phyloP scores from a whole-genome alignment of 73 alveolate genomes.

The Blepharisma japonicum region DNA sequence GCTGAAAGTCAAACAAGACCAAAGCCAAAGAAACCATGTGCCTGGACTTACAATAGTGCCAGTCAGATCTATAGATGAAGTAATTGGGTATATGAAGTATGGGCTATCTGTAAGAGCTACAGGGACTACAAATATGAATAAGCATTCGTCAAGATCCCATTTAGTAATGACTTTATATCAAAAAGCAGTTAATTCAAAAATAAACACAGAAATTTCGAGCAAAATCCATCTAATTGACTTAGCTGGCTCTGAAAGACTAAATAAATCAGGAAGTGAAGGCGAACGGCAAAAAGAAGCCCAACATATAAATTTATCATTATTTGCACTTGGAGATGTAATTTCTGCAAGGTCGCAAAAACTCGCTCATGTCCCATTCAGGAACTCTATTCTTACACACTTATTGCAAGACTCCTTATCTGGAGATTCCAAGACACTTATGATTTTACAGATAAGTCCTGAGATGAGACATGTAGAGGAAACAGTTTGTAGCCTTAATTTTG shows the following conservation, averaged over 20 bases:
- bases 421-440: slow-evolving; percentile 79
- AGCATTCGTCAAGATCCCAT: slow-evolving; percentile 90
- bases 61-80: background rate
- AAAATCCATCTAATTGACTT: slow-evolving; percentile 75
- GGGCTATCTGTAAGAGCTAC: slow-evolving; percentile 74
- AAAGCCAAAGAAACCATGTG: background rate
- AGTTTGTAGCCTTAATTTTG: slow-evolving; percentile 72
- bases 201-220: slow-evolving; percentile 42
- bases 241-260: slow-evolving; percentile 90
- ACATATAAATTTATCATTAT: slow-evolving; percentile 49
- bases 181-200: slow-evolving; percentile 39
- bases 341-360: slow-evolving; percentile 39
- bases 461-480: slow-evolving; percentile 63
- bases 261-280: slow-evolving; percentile 60
- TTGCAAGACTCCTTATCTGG: slow-evolving; percentile 88
- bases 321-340: slow-evolving; percentile 52
- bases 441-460: slow-evolving; percentile 72
- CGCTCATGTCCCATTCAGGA: slow-evolving; percentile 63
- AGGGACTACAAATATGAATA: slow-evolving; percentile 84
- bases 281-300: slow-evolving; percentile 63
- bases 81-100: slow-evolving; percentile 37
- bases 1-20: background rate
- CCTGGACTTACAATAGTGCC: background rate
- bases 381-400: slow-evolving; percentile 73
- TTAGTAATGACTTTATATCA: slow-evolving; percentile 73